These are phyloP conservation scores for Parasitella parasitica DNA, from an alignment of 371 early-diverging fungal species.

Conservation along the genomic window DNA sequence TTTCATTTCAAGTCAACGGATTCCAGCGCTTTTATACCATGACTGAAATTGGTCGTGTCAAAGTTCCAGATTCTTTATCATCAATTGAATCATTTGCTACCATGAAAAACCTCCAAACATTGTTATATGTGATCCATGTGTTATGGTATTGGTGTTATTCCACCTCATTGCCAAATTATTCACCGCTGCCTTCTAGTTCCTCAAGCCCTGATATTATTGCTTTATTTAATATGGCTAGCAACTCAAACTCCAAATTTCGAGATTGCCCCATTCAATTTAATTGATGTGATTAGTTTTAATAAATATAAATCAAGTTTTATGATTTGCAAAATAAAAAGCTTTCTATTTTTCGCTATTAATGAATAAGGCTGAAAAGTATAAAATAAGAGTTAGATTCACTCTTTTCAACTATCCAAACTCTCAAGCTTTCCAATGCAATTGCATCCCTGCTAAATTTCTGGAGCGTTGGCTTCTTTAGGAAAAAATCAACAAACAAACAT, in stretches of 20 bases:
- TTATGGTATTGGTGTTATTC: constrained; percentile 14
- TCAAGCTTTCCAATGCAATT: constrained; percentile 9
- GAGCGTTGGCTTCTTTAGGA: no score
- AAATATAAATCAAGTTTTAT: neutral
- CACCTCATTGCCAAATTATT: constrained; percentile 10
- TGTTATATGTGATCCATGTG: constrained; percentile 4
- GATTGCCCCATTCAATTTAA: no score
- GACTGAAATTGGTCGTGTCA: constrained; percentile 16
- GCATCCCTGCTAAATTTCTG: constrained; percentile 9
- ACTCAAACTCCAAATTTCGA: constrained; percentile 15
- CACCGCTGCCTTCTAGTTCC: constrained; percentile 7
- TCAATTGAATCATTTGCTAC: constrained; percentile 13
- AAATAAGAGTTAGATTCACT: constrained; percentile 1
- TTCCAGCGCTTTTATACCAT: constrained; percentile 16
- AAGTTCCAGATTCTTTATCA: constrained; percentile 6
- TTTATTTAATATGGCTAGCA: constrained; percentile 17
- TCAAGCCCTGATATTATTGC: constrained; percentile 14
- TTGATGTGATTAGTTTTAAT: neutral
- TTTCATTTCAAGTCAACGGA: constrained; percentile 12
- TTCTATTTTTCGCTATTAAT: constrained; percentile 2
- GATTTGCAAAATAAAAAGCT: neutral
- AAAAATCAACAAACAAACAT: no score
- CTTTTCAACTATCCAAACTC: constrained; percentile 9
- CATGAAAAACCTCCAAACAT: constrained; percentile 11
- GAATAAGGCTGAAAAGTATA: constrained; percentile 6